A percentile compares a stretch with the other conserved stretches of the same genome.
Evolutionary conservation across 495 filamentous ascomycete genomes (phyloP).

Genomic region (Physcia stellaris): DNA sequence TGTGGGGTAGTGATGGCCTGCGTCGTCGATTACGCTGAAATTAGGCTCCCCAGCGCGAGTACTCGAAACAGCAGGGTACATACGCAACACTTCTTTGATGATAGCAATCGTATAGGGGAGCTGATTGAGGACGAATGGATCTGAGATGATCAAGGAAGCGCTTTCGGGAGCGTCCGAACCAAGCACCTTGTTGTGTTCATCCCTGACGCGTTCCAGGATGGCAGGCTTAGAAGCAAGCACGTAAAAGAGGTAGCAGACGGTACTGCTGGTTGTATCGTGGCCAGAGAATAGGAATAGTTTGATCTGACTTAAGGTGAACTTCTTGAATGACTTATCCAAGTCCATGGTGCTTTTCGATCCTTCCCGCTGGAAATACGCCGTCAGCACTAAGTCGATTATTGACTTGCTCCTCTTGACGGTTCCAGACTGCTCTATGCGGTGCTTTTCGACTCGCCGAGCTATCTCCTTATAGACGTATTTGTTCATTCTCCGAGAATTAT

Average conservation of each 20-base stretch:
- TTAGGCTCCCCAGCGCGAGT: constrained; percentile 6
- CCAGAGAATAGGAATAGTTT: constrained; percentile 28
- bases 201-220: constrained; percentile 2
- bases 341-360: not conserved
- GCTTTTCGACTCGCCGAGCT: constrained; percentile 18
- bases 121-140: constrained; percentile 9
- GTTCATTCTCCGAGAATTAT: constrained; percentile 14
- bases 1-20: constrained; percentile 9
- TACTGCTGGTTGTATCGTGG: constrained; percentile 23
- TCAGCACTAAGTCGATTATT: constrained; percentile 12
- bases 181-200: constrained; percentile 12
- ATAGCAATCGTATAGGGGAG: constrained; percentile 10
- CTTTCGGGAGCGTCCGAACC: constrained; percentile 3
- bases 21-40: constrained; percentile 6
- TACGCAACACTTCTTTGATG: constrained; percentile 12
- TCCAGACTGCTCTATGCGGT: not conserved
- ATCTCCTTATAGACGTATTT: constrained; percentile 21
- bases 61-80: constrained; percentile 11
- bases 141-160: constrained; percentile 5
- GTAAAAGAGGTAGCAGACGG: constrained; percentile 12
- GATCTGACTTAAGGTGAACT: constrained; percentile 11
- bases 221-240: constrained; percentile 9
- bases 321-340: constrained; percentile 4
- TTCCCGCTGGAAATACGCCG: constrained; percentile 9
- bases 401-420: constrained; percentile 6